Evolutionary conservation across 2,329 filamentous ascomycete genomes (phyloP).

Genomic region (Fusarium chlamydosporum): DNA sequence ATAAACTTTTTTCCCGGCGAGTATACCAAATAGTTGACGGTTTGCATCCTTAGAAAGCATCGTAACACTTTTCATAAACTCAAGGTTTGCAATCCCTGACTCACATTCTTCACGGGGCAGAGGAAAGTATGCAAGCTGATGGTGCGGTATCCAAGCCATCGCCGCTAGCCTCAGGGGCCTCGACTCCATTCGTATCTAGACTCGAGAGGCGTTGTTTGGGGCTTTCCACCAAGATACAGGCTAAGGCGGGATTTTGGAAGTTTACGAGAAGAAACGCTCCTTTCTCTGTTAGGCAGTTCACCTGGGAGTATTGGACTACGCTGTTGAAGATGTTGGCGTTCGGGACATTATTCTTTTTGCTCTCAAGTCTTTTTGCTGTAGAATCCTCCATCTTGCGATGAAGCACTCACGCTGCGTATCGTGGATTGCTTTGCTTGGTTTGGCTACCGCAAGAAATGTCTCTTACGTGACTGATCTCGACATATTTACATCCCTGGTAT

Average conservation of each 20-base stretch:
- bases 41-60: neutral
- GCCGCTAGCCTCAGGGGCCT: slow-evolving; percentile 48
- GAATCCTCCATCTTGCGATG: slow-evolving; percentile 27
- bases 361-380: slow-evolving; percentile 1
- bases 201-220: slow-evolving; percentile 37
- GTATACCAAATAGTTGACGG: neutral
- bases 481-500: slow-evolving; percentile 60
- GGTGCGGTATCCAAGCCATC: slow-evolving; percentile 44
- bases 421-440: slow-evolving; percentile 15
- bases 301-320: neutral
- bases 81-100: slow-evolving; percentile 19
- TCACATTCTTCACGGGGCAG: slow-evolving; percentile 10
- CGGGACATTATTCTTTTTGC: slow-evolving; percentile 8
- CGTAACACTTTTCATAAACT: slow-evolving; percentile 6
- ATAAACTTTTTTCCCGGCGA: slow-evolving; percentile 3
- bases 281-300: slow-evolving; percentile 8
- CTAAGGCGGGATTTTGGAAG: slow-evolving; percentile 24
- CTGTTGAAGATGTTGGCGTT: slow-evolving; percentile 18
- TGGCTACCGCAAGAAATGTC: slow-evolving; percentile 47
- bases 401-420: slow-evolving; percentile 43
- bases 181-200: slow-evolving; percentile 37
- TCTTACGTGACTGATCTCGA: slow-evolving; percentile 62
- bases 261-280: slow-evolving; percentile 21
- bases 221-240: slow-evolving; percentile 27
- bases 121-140: slow-evolving; percentile 26